Evolutionary conservation across 306 rosid species (phyloP), one percentile per base, ranked within the genome.

Genomic region (Oemleria cerasiformis): DNA sequence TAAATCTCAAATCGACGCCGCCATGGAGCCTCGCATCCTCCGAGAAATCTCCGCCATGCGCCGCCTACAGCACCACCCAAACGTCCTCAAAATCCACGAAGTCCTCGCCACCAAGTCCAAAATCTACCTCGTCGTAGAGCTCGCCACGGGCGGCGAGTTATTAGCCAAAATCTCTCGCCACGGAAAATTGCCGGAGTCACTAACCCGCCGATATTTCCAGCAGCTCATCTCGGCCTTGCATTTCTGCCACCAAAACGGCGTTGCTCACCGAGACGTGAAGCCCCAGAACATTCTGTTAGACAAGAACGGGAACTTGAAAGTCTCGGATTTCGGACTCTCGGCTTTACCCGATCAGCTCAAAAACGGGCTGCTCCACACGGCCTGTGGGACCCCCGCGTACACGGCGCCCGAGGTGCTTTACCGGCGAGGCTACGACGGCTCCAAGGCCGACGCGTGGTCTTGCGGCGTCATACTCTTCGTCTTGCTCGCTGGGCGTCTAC

Each of bases 371-470:
- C 96, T 93, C 7, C 96, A 88, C 71, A 93, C 98, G 2, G 94
- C 98, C 0, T 93, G 98, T 9, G 97, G 98, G 2, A 93, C 98
- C 0, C 97, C 97, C 19, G 94, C 98, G 1, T 93, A 88, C 75
- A 86, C 97, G 0, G 94, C 97, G 2, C 98, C 98, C 17, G 97
- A 93, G 84, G 84, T 93, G 0, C 80, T 93, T 8, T 30, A 78
- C 53, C 82, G 91, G 63, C 70, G 67, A 10, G 82, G 93, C 41
- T 91, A 91, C 85, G 97, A 93, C 61, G 98, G 97, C 0, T 73
- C 96, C 0, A 80, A 77, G 34, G 97, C 97, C 9, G 98, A 93
- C 42, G 97, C 92, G 0, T 93, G 98, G 98, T 93, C 98, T 0
- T 90, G 96, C 62, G 98, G 98, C 3, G 88, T 91, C 2, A 87